Evolutionary conservation across 495 filamentous ascomycete genomes (phyloP).

Genomic region (Aspergillus homomorphus): DNA sequence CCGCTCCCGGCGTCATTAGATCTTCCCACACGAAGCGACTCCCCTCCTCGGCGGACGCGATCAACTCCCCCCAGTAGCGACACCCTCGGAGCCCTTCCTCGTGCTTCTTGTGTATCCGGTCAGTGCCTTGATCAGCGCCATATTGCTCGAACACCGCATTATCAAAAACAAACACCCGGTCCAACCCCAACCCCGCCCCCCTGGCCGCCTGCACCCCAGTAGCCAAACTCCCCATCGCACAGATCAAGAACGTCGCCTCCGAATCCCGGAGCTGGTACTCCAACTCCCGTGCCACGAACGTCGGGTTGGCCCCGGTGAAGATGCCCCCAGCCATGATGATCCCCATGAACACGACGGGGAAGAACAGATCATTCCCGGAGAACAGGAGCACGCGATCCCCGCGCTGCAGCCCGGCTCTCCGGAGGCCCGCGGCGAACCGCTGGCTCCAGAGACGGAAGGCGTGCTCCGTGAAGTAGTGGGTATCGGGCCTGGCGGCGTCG

Average conservation of each 20-base stretch:
- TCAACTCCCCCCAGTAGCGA: constrained; percentile 49
- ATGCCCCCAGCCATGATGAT: constrained; percentile 74
- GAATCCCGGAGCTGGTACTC: constrained; percentile 72
- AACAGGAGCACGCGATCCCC: constrained; percentile 75
- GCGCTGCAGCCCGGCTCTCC: constrained; percentile 57
- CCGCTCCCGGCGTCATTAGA: constrained; percentile 35
- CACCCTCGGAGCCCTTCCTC: constrained; percentile 36
- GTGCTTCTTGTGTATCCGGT: background rate
- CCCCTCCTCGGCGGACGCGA: constrained; percentile 43
- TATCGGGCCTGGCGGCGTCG: constrained; percentile 54
- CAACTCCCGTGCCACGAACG: constrained; percentile 66
- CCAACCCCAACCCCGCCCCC: constrained; percentile 33
- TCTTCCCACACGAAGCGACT: constrained; percentile 43
- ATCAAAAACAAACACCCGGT: constrained; percentile 50
- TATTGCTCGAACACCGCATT: constrained; percentile 38
- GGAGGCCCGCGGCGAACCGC: constrained; percentile 68
- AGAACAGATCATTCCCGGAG: constrained; percentile 70
- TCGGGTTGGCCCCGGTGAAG: constrained; percentile 77
- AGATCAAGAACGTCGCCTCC: constrained; percentile 61
- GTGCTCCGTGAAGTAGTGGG: constrained; percentile 52
- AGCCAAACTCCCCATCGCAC: constrained; percentile 45
- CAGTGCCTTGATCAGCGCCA: background rate
- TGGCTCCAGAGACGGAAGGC: constrained; percentile 67
- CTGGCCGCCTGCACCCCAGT: constrained; percentile 44
- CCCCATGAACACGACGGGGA: constrained; percentile 68